Evolutionary conservation across 352 stramenopile species (phyloP).

Genomic region (Phytopythium cucurbitacearum): DNA sequence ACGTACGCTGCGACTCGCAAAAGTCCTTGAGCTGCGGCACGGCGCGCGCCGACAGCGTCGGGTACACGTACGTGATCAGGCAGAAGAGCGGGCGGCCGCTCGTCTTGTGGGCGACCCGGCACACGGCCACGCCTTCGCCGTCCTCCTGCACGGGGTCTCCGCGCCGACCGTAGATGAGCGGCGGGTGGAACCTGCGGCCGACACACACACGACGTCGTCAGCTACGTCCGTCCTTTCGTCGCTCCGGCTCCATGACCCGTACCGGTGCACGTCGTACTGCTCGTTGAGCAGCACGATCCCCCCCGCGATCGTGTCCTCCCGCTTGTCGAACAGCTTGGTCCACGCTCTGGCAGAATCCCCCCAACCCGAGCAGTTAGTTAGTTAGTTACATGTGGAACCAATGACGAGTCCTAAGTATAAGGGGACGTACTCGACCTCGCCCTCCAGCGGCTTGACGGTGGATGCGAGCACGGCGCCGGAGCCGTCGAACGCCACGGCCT

Average conservation of each 20-base stretch:
- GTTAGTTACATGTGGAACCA: constrained; percentile 2
- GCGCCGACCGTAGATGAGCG: constrained; percentile 69
- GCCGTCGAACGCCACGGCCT: constrained; percentile 55
- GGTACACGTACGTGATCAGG: constrained; percentile 81
- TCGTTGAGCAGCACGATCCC: constrained; percentile 70
- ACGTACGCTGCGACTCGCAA: constrained; percentile 50
- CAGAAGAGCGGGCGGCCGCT: constrained; percentile 37
- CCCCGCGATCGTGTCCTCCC: constrained; percentile 65
- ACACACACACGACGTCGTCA: constrained; percentile 1
- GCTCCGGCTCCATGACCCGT: constrained; percentile 3
- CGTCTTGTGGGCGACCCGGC: constrained; percentile 45
- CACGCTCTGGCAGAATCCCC: constrained; percentile 16
- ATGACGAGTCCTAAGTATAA: not conserved
- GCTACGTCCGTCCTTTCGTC: not conserved
- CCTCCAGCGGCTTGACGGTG: constrained; percentile 60
- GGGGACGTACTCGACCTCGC: constrained; percentile 43
- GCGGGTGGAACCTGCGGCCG: constrained; percentile 58
- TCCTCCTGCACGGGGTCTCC: constrained; percentile 62
- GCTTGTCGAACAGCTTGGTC: constrained; percentile 73
- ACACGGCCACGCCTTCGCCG: constrained; percentile 68
- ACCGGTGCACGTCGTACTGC: constrained; percentile 84
- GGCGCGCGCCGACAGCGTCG: constrained; percentile 69
- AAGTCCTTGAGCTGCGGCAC: constrained; percentile 79
- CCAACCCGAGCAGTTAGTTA: constrained; percentile 4
- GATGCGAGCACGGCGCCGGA: constrained; percentile 42